Conservation (phyloP, 768 basidiomycete species). For the Leccinum subgranulosum region DNA sequence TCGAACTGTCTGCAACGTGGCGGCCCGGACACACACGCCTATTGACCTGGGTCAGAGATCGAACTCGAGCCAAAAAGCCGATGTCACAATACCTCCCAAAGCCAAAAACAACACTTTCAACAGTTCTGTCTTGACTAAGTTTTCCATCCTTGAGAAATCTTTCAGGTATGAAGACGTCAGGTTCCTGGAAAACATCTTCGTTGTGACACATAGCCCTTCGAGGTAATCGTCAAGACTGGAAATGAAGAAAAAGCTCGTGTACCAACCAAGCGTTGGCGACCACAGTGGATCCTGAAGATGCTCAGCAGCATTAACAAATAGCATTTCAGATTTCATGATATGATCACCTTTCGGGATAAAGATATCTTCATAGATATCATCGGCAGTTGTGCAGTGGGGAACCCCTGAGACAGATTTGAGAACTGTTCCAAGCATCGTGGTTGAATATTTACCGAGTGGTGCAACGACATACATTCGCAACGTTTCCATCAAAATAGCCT, state of each 20-base stretch:
- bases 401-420: conserved; percentile 6
- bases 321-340: not conserved
- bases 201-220: conserved; percentile 19
- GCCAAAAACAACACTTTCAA: conserved; percentile 13
- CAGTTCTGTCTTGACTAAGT: not conserved
- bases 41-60: not conserved
- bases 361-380: conserved; percentile 15
- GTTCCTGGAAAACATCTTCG: conserved; percentile 15
- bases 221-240: not conserved
- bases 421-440: not conserved
- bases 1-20: conserved; percentile 25
- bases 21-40: conserved; percentile 33
- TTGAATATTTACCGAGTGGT: conserved; percentile 21
- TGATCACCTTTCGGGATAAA: conserved; percentile 25
- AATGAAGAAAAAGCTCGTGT: not conserved
- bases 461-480: conserved; percentile 27
- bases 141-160: conserved; percentile 24
- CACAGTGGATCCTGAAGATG: conserved; percentile 14
- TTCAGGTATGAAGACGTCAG: conserved; percentile 31
- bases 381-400: conserved; percentile 17
- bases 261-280: conserved; percentile 21
- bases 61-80: not conserved
- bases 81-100: conserved; percentile 21
- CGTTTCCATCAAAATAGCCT: conserved; percentile 31
- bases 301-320: not conserved